These are phyloP conservation scores for Microstegium vimineum DNA, from an alignment of 176 grass and related monocot species.

Conservation along the genomic window DNA sequence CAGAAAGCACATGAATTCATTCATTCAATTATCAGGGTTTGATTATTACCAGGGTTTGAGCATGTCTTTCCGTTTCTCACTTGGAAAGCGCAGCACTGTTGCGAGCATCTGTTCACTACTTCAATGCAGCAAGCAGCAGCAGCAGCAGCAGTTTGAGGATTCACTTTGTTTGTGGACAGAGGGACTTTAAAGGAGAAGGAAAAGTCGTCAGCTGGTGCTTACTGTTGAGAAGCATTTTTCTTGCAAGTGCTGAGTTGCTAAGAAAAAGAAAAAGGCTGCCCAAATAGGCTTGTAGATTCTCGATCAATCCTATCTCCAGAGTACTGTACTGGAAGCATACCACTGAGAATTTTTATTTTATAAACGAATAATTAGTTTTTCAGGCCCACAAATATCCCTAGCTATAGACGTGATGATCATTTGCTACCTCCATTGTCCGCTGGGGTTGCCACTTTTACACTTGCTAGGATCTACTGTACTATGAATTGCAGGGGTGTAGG, in stretches of 20 bases:
- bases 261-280: conserved; percentile 28
- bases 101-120: neutral
- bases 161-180: neutral
- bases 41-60: neutral
- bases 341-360: neutral
- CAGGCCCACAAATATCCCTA: neutral
- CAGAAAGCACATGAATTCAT: neutral
- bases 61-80: neutral
- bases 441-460: neutral
- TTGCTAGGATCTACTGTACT: neutral
- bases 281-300: conserved; percentile 27
- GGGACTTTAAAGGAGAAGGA: neutral
- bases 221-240: neutral
- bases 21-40: no score
- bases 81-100: neutral
- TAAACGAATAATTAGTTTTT: neutral
- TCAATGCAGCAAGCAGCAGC: no score
- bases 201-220: neutral
- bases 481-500: neutral
- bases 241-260: neutral
- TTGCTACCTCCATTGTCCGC: no score
- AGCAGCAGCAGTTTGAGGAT: neutral
- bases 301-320: conserved; percentile 2
- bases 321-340: neutral
- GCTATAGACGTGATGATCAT: conserved; percentile 3